phyloP scores from a whole-genome alignment of 495 filamentous ascomycete genomes.

The Cudoniella acicularis region DNA sequence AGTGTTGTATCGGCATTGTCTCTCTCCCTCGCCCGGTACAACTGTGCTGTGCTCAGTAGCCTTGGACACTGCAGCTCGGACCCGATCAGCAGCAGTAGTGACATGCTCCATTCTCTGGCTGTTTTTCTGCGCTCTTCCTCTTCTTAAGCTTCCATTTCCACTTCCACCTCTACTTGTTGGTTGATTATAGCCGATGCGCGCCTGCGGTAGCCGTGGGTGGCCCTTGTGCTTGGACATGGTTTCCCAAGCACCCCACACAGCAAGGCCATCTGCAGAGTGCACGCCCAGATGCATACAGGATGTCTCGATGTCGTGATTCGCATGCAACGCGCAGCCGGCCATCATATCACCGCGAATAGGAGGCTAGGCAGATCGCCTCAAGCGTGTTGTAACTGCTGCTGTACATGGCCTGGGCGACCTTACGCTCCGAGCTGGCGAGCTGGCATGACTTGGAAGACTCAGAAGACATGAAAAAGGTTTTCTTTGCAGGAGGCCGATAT shows the following conservation, averaged over 20 bases:
- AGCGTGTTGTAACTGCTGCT: no score
- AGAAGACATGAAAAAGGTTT: neutral
- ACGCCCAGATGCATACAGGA: constrained; percentile 8
- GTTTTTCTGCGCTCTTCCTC: no score
- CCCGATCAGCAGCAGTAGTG: neutral
- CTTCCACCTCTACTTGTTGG: no score
- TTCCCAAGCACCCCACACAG: constrained; percentile 11
- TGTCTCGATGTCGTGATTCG: constrained; percentile 18
- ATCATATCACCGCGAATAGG: neutral
- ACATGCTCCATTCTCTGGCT: no score
- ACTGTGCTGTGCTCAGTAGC: neutral
- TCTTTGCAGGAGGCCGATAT: constrained; percentile 14
- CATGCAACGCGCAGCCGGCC: constrained; percentile 4
- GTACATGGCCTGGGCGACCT: neutral
- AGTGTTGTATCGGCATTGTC: no score
- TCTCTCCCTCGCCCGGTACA: constrained; percentile 1
- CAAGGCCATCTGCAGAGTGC: constrained; percentile 5
- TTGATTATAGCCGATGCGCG: neutral
- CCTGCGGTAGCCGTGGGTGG: no score
- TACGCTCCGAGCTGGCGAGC: no score
- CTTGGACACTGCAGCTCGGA: neutral
- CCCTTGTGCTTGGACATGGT: neutral
- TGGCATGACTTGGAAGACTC: neutral
- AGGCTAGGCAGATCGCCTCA: constrained; percentile 7
- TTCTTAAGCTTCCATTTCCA: no score